Conservation (phyloP, 2,329 filamentous ascomycete species). For the Colletotrichum sidae region DNA sequence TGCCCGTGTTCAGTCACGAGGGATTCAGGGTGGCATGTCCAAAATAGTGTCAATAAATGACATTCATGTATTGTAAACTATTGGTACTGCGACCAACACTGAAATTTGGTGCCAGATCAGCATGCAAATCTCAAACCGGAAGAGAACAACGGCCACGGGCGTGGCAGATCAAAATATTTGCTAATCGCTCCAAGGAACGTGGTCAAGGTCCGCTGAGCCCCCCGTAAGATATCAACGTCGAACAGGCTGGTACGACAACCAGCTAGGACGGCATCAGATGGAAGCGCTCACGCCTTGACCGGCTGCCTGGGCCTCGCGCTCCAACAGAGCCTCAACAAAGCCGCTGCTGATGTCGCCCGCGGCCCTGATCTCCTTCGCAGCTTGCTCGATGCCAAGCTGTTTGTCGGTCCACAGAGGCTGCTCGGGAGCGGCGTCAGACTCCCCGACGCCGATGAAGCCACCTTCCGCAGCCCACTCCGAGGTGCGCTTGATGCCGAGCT, state of each 20-base stretch:
- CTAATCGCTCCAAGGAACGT: conserved; percentile 48
- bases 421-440: conserved; percentile 69
- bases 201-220: conserved; percentile 36
- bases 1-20: neutral
- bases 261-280: conserved; percentile 34
- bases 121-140: conserved; percentile 29
- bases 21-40: neutral
- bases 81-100: conserved; percentile 36
- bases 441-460: conserved; percentile 94
- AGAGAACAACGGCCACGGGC: conserved; percentile 30
- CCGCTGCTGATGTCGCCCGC: conserved; percentile 50
- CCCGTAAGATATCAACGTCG: conserved; percentile 31
- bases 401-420: conserved; percentile 91
- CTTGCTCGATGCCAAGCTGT: conserved; percentile 83
- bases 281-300: conserved; percentile 45
- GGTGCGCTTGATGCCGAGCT: conserved; percentile 91
- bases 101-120: conserved; percentile 11
- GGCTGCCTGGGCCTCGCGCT: conserved; percentile 59
- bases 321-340: conserved; percentile 70
- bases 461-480: conserved; percentile 91
- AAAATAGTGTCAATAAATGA: conserved; percentile 17
- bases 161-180: conserved; percentile 21
- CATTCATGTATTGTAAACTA: conserved; percentile 31
- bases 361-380: conserved; percentile 70
- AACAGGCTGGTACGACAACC: conserved; percentile 4